These are phyloP conservation scores for Zasmidium cellare DNA, from an alignment of 2,329 filamentous ascomycete genomes.

Conservation along the genomic window DNA sequence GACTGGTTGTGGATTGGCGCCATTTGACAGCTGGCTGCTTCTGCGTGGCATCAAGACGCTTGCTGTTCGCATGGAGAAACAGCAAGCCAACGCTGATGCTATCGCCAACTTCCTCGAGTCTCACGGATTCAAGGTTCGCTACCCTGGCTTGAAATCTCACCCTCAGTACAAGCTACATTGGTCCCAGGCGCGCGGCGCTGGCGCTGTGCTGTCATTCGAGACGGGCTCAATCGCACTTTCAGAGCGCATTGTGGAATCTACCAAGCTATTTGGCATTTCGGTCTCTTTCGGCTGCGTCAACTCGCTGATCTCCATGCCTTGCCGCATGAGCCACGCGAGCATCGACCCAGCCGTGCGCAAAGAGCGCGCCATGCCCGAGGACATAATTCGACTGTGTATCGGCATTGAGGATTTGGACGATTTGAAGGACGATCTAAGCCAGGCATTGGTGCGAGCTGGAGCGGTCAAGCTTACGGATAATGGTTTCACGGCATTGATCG, in stretches of 20 bases:
- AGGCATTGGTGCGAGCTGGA: slow-evolving; percentile 90
- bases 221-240: slow-evolving; percentile 82
- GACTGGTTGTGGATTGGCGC: slow-evolving; percentile 88
- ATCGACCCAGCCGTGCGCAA: slow-evolving; percentile 92
- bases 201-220: slow-evolving; percentile 93
- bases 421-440: slow-evolving; percentile 86
- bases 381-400: slow-evolving; percentile 92
- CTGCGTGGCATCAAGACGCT: slow-evolving; percentile 96
- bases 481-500: slow-evolving; percentile 66
- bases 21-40: slow-evolving; percentile 93
- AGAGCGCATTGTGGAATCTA: slow-evolving; percentile 91
- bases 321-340: slow-evolving; percentile 98
- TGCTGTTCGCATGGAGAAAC: slow-evolving; percentile 97
- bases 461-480: slow-evolving; percentile 85
- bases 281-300: slow-evolving; percentile 99
- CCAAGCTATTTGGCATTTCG: slow-evolving; percentile 89
- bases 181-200: slow-evolving; percentile 91
- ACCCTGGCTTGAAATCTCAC: slow-evolving; percentile 90
- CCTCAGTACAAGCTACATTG: slow-evolving; percentile 96
- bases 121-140: slow-evolving; percentile 91
- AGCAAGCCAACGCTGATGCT: slow-evolving; percentile 85
- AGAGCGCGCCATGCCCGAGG: slow-evolving; percentile 91
- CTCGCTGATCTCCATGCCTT: slow-evolving; percentile 98
- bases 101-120: slow-evolving; percentile 91
- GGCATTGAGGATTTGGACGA: slow-evolving; percentile 94